A percentile compares a stretch with the other conserved stretches of the same genome.
These are phyloP conservation scores for Digitaria exilis DNA, from an alignment of 202 grass and related monocot species.

Conservation along the genomic window DNA sequence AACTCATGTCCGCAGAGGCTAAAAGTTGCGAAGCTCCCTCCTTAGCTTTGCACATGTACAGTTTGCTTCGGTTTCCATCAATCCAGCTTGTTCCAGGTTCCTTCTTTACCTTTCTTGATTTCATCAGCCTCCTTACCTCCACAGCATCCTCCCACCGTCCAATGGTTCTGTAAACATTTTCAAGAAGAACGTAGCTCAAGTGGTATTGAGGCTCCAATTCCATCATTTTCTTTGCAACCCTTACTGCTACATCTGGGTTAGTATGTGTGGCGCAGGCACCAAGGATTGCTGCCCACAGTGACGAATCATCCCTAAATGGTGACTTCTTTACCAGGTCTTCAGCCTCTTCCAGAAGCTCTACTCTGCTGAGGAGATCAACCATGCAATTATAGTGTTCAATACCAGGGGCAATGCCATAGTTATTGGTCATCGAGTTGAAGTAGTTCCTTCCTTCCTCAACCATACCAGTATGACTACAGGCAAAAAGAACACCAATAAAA, in stretches of 20 bases:
- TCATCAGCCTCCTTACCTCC: conserved; percentile 66
- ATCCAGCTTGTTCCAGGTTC: conserved; percentile 65
- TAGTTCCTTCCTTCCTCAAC: conserved; percentile 64
- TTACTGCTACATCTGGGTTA: conserved; percentile 58
- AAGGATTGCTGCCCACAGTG: conserved; percentile 68
- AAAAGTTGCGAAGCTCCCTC: conserved; percentile 26
- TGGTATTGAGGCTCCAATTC: conserved; percentile 65
- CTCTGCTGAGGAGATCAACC: conserved; percentile 76
- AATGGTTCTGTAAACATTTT: conserved; percentile 74
- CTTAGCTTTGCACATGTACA: conserved; percentile 12
- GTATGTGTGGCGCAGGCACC: conserved; percentile 67
- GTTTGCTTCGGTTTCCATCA: conserved; percentile 52
- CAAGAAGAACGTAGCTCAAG: conserved; percentile 83
- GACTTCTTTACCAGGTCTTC: conserved; percentile 72
- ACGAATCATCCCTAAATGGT: conserved; percentile 50
- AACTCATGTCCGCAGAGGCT: neutral
- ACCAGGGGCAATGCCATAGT: conserved; percentile 54
- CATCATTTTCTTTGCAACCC: conserved; percentile 78
- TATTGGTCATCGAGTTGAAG: conserved; percentile 62
- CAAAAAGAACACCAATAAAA: conserved; percentile 73
- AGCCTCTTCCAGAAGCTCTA: conserved; percentile 74
- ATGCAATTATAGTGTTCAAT: conserved; percentile 87
- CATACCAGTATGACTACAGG: conserved; percentile 70
- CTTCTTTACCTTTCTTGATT: conserved; percentile 61
- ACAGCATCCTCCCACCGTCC: conserved; percentile 71